Evolutionary conservation across 495 filamentous ascomycete genomes (phyloP), one percentile per base, ranked within the genome.

Genomic region (Halenospora varia): DNA sequence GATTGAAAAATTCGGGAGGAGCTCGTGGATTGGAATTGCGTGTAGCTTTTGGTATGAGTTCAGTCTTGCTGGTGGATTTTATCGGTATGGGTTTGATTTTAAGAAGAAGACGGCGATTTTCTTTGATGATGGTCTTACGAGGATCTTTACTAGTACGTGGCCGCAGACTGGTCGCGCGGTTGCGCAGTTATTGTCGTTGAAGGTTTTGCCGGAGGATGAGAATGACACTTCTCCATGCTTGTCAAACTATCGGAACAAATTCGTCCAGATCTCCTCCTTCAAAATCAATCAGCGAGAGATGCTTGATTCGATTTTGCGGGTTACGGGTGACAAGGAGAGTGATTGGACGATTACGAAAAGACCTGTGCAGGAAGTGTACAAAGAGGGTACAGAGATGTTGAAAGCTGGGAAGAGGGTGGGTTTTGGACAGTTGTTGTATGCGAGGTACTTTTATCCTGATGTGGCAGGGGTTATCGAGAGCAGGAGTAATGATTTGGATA

Each of bases 291-390:
- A 82, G 69, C 59, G 61, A 24, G 73, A 82, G 20, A 76, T 82
- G 70, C 65, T 81, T 29, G 71, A 74, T 20, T 65, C 68, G 17
- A 50, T 76, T 42, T 64, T 77, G 55, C 77, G 81, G 0, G 83
- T 84, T 0, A 78, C 78, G 0, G 77, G 75, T 2, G 77, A 74
- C 0, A 74, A 60, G 13, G 68, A 75, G 44, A 60, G 40, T 0
- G 82, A 87, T 54, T 89, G 86, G 86, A 76, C 62, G 2, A 75
- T 87, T 46, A 66, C 50, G 3, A 48, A 75, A n/a, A 75, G 82
- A 66, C 22, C 67, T 0, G 52, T 63, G 0, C 61, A 63, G 26
- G 66, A 82, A 66, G 73, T 82, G 0, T 82, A 72, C 56, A 48
- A 67, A 51, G 59, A 70, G 4, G 82, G 74, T 0, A 11, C 70